phyloP scores from a whole-genome alignment of 805 yeast species.

The Kuraishia piskuri region DNA sequence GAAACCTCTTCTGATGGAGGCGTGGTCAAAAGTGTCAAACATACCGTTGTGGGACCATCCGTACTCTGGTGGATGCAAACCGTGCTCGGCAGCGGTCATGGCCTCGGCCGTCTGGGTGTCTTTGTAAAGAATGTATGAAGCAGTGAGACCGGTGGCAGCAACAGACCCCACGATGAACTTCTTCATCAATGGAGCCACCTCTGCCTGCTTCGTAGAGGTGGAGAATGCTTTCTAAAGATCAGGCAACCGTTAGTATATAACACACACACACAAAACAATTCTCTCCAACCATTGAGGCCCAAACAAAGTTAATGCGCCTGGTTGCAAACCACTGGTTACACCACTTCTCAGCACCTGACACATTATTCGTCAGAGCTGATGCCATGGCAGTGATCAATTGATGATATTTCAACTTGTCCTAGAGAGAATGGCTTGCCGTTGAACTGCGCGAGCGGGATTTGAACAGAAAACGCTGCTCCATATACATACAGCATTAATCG shows the following conservation, averaged over 20 bases:
- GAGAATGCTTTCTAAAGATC: conserved; percentile 24
- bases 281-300: too few species aligned
- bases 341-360: neutral
- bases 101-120: conserved; percentile 86
- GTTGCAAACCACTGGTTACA: too few species aligned
- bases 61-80: conserved; percentile 89
- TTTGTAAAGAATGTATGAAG: conserved; percentile 74
- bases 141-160: conserved; percentile 70
- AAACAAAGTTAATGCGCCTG: neutral
- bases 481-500: conserved; percentile 24
- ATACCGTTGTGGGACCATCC: conserved; percentile 94
- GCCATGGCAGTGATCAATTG: neutral
- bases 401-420: neutral
- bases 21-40: conserved; percentile 87
- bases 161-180: conserved; percentile 54
- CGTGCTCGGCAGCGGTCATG: conserved; percentile 98
- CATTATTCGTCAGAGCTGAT: neutral
- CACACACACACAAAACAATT: neutral
- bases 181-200: conserved; percentile 28
- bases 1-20: conserved; percentile 96
- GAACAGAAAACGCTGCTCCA: neutral
- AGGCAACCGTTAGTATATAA: neutral
- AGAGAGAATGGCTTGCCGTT: neutral
- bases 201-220: conserved; percentile 18
- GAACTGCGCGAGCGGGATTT: neutral